Evolutionary conservation across 768 basidiomycete genomes (phyloP).

Genomic region (Melanogaster broomeanus): DNA sequence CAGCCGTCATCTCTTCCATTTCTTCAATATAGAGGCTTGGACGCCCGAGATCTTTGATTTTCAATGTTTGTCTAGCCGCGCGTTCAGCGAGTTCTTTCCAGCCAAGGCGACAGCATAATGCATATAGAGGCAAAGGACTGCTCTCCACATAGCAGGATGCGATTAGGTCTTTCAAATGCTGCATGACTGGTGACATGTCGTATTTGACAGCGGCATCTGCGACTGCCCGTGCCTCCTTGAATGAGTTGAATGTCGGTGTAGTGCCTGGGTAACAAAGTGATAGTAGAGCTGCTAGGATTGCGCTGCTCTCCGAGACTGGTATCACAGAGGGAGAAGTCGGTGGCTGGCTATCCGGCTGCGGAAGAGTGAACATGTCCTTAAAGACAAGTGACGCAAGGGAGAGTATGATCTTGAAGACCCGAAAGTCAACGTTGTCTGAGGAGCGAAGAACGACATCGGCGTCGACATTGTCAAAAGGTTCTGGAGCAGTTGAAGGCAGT

Average conservation of each 20-base stretch:
- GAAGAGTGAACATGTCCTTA: conserved; percentile 26
- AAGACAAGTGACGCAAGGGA: conserved; percentile 38
- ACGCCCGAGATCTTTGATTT: conserved; percentile 2
- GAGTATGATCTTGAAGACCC: conserved; percentile 38
- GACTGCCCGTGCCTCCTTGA: conserved; percentile 13
- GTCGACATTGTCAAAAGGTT: conserved; percentile 31
- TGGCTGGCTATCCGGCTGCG: conserved; percentile 14
- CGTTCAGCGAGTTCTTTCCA: conserved; percentile 18
- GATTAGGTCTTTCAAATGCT: conserved; percentile 13
- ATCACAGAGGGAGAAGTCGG: conserved; percentile 31
- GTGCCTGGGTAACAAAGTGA: conserved; percentile 40
- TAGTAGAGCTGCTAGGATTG: conserved; percentile 37
- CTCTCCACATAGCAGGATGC: conserved; percentile 7
- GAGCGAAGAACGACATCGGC: conserved; percentile 40
- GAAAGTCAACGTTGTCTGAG: conserved; percentile 36
- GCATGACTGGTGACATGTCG: conserved; percentile 23
- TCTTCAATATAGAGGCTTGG: conserved; percentile 31
- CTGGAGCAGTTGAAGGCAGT: conserved; percentile 1
- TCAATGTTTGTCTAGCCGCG: conserved; percentile 25
- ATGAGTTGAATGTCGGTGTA: neutral
- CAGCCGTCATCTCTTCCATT: conserved; percentile 43
- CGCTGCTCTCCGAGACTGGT: conserved; percentile 41
- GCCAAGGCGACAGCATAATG: conserved; percentile 25
- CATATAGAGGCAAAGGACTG: conserved; percentile 28
- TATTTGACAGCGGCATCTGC: conserved; percentile 22